These are phyloP conservation scores for Copromyces sp. DNA, from an alignment of 495 filamentous ascomycete genomes.

Conservation along the genomic window DNA sequence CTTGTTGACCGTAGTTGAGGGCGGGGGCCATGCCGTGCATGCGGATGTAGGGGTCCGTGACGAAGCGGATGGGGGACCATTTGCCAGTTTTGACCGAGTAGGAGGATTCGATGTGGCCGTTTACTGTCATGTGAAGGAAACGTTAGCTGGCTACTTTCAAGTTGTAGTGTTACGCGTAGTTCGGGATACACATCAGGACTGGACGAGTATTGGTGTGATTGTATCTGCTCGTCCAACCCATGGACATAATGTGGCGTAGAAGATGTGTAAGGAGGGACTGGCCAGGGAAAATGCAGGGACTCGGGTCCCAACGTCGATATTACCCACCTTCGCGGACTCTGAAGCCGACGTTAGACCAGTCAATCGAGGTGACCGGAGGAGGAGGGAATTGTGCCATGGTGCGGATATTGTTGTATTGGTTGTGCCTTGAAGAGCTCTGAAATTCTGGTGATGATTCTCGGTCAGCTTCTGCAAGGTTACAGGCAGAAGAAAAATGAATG, in stretches of 20 bases:
- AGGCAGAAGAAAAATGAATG: not conserved
- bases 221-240: not conserved
- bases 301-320: not conserved
- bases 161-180: not conserved
- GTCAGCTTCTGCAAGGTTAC: not conserved
- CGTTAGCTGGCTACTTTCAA: not conserved
- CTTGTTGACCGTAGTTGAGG: conserved; percentile 89
- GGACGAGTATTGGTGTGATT: not conserved
- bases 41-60: conserved; percentile 64
- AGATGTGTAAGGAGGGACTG: not conserved
- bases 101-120: conserved; percentile 67
- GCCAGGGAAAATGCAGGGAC: not conserved
- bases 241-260: not conserved
- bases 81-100: conserved; percentile 57
- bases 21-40: conserved; percentile 86
- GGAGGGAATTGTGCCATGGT: conserved; percentile 60
- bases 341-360: conserved; percentile 90
- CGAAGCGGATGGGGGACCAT: conserved; percentile 67
- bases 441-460: not conserved
- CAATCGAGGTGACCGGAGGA: conserved; percentile 70
- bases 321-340: conserved; percentile 70
- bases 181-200: not conserved
- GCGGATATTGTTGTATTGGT: not conserved
- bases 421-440: not conserved
- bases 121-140: conserved; percentile 40